phyloP scores from a whole-genome alignment of 2,329 filamentous ascomycete genomes.

The Pseudogymnoascus sp. region DNA sequence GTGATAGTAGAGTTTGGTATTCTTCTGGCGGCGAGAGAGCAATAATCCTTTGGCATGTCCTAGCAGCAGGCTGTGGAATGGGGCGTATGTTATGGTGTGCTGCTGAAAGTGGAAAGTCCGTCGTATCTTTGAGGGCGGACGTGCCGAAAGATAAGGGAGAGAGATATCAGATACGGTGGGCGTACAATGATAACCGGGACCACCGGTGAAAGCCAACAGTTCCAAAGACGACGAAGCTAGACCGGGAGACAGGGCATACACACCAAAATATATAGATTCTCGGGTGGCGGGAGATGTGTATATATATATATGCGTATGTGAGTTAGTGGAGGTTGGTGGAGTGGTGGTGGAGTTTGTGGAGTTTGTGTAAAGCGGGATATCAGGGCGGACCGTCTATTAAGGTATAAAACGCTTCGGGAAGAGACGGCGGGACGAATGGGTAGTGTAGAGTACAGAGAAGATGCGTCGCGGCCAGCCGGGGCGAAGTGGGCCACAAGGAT shows the following conservation, averaged over 20 bases:
- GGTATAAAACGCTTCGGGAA: neutral
- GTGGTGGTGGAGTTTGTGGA: neutral
- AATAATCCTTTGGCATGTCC: no score
- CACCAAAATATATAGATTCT: neutral
- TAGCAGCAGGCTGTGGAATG: neutral
- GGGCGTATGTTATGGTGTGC: neutral
- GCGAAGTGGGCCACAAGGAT: neutral
- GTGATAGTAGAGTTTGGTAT: neutral
- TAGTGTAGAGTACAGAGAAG: neutral
- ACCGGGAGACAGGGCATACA: neutral
- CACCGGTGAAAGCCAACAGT: neutral
- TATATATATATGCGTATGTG: neutral
- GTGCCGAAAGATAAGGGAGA: neutral
- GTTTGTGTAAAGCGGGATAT: neutral
- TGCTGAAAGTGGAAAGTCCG: neutral
- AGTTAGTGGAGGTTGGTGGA: neutral
- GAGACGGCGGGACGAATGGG: neutral
- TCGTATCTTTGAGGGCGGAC: neutral
- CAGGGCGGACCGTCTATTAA: constrained; percentile 1
- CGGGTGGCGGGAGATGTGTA: neutral
- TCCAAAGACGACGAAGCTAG: neutral
- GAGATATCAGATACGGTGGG: neutral
- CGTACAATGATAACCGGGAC: neutral
- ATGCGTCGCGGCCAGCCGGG: neutral
- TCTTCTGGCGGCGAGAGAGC: no score